A percentile compares a stretch with the other conserved stretches of the same genome.
phyloP scores from a whole-genome alignment of 768 basidiomycete genomes.

The Coprinopsis sp. region DNA sequence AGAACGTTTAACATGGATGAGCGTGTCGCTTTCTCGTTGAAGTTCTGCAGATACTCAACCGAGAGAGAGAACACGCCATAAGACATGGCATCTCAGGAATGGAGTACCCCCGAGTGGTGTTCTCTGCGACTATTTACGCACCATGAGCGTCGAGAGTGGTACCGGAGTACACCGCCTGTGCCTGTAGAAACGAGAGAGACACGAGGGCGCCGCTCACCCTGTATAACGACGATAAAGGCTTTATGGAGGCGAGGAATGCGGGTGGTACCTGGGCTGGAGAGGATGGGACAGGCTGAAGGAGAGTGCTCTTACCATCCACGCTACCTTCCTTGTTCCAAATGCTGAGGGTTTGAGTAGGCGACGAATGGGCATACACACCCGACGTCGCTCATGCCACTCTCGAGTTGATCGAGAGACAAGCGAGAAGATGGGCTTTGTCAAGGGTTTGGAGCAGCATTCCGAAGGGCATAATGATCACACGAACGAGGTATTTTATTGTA shows the following conservation, averaged over 20 bases:
- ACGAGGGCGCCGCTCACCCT: conserved; percentile 54
- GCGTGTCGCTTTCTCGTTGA: too few relatives aligned
- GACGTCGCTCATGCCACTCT: conserved; percentile 71
- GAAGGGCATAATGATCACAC: conserved; percentile 76
- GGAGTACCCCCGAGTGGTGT: too few relatives aligned
- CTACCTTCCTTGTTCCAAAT: neutral
- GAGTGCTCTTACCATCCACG: neutral
- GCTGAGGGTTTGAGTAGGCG: conserved; percentile 26
- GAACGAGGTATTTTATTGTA: conserved; percentile 53
- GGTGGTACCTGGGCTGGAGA: conserved; percentile 71
- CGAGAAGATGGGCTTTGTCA: conserved; percentile 60
- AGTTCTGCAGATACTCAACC: too few relatives aligned
- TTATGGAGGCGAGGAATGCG: conserved; percentile 76
- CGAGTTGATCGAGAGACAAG: conserved; percentile 55
- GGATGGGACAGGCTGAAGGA: conserved; percentile 72
- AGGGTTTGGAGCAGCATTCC: conserved; percentile 58
- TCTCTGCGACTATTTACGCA: too few relatives aligned
- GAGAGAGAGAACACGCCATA: too few relatives aligned
- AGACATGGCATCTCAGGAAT: too few relatives aligned
- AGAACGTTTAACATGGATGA: too few relatives aligned
- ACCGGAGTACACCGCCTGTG: too few relatives aligned
- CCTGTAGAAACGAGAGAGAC: conserved; percentile 53
- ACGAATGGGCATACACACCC: conserved; percentile 68
- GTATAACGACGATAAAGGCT: conserved; percentile 66
- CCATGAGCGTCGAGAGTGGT: too few relatives aligned